phyloP scores from a whole-genome alignment of 495 filamentous ascomycete genomes.

The Beverwykella pulmonaria region DNA sequence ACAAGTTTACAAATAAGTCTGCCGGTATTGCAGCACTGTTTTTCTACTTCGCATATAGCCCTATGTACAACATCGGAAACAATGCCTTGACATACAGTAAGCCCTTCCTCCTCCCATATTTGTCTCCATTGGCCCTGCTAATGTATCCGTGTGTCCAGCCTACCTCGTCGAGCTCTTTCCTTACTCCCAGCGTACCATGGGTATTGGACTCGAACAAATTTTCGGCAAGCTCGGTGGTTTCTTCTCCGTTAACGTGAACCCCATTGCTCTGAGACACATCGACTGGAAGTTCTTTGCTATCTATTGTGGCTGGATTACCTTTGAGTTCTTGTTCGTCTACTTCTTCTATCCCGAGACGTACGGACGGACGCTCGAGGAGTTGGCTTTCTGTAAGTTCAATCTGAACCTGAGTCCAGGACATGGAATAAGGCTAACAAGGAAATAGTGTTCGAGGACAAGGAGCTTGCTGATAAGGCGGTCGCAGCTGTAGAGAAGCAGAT shows the following conservation, averaged over 20 bases:
- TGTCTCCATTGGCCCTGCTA: not conserved
- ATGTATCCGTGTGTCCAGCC: slow-evolving; percentile 7
- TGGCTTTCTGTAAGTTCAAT: slow-evolving; percentile 45
- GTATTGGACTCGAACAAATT: slow-evolving; percentile 30
- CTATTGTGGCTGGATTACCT: slow-evolving; percentile 40
- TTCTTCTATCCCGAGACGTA: slow-evolving; percentile 44
- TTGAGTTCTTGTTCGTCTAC: slow-evolving; percentile 40
- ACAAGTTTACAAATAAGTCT: slow-evolving; percentile 1
- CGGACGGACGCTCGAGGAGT: slow-evolving; percentile 41
- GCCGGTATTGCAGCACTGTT: slow-evolving; percentile 34
- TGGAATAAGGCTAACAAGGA: not conserved
- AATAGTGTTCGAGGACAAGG: slow-evolving; percentile 31
- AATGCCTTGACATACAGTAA: slow-evolving; percentile 32
- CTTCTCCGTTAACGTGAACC: slow-evolving; percentile 51
- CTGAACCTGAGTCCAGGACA: slow-evolving; percentile 9
- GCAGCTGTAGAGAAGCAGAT: slow-evolving; percentile 27
- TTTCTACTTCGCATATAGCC: slow-evolving; percentile 28
- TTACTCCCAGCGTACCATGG: slow-evolving; percentile 24
- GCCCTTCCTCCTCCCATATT: not conserved
- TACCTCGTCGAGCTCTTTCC: slow-evolving; percentile 34
- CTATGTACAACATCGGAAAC: slow-evolving; percentile 32
- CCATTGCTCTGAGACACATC: slow-evolving; percentile 48
- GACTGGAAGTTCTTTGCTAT: slow-evolving; percentile 42
- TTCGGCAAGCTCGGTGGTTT: slow-evolving; percentile 26
- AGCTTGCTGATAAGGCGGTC: slow-evolving; percentile 19